Conservation (phyloP, 2,329 filamentous ascomycete species). For the Pseudogymnoascus sp. region DNA sequence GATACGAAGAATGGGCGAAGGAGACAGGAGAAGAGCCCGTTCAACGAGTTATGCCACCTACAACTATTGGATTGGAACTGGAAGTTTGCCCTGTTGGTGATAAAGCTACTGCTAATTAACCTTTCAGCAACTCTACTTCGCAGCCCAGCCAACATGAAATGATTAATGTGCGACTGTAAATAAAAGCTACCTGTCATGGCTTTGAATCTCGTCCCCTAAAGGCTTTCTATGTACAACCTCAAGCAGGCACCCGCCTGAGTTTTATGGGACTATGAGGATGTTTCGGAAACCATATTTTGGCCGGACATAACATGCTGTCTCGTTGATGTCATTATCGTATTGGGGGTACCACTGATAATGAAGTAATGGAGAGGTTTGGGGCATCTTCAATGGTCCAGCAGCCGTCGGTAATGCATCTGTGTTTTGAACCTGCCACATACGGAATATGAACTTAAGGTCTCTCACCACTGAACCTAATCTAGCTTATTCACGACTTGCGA, state of each 20-base stretch:
- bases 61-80: not conserved
- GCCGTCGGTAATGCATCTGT: not conserved
- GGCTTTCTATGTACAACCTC: not conserved
- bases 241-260: not conserved
- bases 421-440: not conserved
- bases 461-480: not conserved
- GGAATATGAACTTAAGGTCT: not conserved
- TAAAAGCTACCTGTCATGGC: not conserved
- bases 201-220: not conserved
- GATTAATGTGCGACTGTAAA: not conserved
- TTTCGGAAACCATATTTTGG: too few species aligned
- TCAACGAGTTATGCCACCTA: not conserved
- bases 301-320: not conserved
- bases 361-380: not conserved
- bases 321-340: not conserved
- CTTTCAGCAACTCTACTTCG: not conserved
- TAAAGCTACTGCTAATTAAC: not conserved
- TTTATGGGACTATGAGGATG: not conserved
- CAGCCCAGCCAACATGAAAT: not conserved
- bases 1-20: not conserved
- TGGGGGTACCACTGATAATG: not conserved
- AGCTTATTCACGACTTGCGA: not conserved
- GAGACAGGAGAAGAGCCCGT: not conserved
- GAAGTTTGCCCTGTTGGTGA: not conserved
- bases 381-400: not conserved